Base-by-base conservation (phyloP, 495 filamentous ascomycete species). In the Lophiostoma macrostomum region DNA sequence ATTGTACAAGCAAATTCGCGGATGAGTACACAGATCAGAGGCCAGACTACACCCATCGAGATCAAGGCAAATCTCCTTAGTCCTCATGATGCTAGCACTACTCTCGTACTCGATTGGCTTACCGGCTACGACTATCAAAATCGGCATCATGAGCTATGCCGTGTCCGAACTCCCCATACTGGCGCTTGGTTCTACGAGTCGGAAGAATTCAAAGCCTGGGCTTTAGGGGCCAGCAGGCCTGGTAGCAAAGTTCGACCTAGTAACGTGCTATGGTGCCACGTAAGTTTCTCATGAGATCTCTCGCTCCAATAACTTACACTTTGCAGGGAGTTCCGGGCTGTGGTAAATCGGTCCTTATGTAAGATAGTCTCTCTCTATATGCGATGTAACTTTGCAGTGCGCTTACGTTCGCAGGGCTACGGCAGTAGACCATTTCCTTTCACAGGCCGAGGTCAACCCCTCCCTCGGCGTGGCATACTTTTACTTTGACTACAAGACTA, bases 401-500 rank as follows among this genome's bases (percentile, higher is more conserved):
- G n/a, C n/a, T 32, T 32, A 32, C 29, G 7, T 8, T 24, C 20
- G 5, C 38, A 41, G 12, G 19, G 7, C 13, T 24, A 22, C 4
- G 13, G 38, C 4, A 5, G 5, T 22, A 5, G 4, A 14, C 13
- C 13, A 22, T 4, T 11, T 41, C 13, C 16, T 41, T 4, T 6
- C 14, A 2, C 12, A 20, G 24, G 16, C 16, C 19, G 24, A 12
- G 5, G 24, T 6, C 6, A 20, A 41, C 20, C 38, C 38, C n/a
- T 5, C 14, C 4, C 13, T 41, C 24, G 38, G 38, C 5, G 5
- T 41, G 14, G 38, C 38, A 20, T 41, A 41, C 16, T 41, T 41
- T 20, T 41, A 41, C 38, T 41, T 41, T 41, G 38, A 41, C 38
- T 41, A 41, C 38, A 41, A 41, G 24, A 41, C 38, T 3, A 41